These are phyloP conservation scores for Linderniella brevidens DNA, from an alignment of 257 asterid genomes.

Conservation along the genomic window DNA sequence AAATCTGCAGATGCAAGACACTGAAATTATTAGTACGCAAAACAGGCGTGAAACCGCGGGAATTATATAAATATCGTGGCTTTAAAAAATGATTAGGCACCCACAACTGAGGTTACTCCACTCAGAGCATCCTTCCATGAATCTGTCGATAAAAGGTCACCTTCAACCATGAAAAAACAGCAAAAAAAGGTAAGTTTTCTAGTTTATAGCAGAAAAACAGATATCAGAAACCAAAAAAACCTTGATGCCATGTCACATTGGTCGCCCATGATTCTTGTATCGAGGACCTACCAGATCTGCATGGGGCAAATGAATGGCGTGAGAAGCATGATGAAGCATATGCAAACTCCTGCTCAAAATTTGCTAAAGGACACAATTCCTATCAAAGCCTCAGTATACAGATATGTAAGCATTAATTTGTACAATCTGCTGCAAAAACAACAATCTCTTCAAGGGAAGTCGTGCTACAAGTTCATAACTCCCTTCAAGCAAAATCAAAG, in stretches of 20 bases:
- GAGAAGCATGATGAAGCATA: conserved; percentile 9
- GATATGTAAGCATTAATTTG: no score
- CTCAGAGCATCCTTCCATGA: conserved; percentile 86
- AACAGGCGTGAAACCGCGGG: no score
- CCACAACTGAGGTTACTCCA: conserved; percentile 86
- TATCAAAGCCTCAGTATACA: no score
- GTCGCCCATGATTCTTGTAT: conserved; percentile 74
- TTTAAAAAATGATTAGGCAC: conserved; percentile 15
- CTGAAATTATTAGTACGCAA: not conserved
- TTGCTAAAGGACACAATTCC: no score
- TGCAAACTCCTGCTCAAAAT: not conserved
- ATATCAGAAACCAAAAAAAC: conserved; percentile 24
- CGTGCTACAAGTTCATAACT: no score
- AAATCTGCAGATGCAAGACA: conserved; percentile 35
- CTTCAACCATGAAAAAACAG: conserved; percentile 24
- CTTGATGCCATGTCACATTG: conserved; percentile 78
- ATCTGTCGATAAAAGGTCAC: conserved; percentile 61
- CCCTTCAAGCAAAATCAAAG: no score
- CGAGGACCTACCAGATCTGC: conserved; percentile 73
- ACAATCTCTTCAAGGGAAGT: no score
- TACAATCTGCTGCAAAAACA: no score
- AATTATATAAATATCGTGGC: no score
- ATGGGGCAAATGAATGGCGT: conserved; percentile 13
- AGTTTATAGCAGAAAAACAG: conserved; percentile 6
- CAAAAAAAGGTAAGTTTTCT: conserved; percentile 8